These are phyloP conservation scores for Beauveria pseudobassiana DNA, from an alignment of 2,329 filamentous ascomycete genomes.

Conservation along the genomic window DNA sequence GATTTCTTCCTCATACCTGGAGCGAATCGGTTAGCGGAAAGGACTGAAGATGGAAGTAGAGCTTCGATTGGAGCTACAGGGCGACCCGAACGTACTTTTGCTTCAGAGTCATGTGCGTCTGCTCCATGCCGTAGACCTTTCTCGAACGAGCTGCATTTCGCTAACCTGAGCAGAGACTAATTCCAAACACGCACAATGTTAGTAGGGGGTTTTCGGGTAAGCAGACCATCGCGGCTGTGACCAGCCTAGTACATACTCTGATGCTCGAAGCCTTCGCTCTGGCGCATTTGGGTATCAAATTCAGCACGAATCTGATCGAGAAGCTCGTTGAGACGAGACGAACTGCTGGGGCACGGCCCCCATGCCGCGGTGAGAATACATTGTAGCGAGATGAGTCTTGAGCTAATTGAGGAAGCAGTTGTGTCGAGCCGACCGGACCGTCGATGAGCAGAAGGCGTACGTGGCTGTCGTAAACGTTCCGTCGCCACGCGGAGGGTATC, in stretches of 20 bases:
- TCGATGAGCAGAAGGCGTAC: background rate
- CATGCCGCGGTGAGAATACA: conserved; percentile 90
- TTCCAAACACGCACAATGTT: conserved; percentile 18
- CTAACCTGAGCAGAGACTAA: conserved; percentile 83
- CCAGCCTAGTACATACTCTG: conserved; percentile 63
- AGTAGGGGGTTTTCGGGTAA: conserved; percentile 11
- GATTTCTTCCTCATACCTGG: conserved; percentile 90
- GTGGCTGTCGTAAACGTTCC: background rate
- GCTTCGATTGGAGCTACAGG: background rate
- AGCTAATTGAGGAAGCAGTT: background rate
- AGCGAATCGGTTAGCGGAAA: conserved; percentile 7
- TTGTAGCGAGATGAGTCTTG: conserved; percentile 44
- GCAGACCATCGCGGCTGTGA: background rate
- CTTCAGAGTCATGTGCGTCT: conserved; percentile 81
- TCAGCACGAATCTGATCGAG: conserved; percentile 85
- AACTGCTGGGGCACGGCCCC: conserved; percentile 55
- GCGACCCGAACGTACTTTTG: conserved; percentile 56
- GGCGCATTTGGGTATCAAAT: conserved; percentile 77
- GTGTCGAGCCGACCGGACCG: background rate
- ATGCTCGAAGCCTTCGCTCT: conserved; percentile 82
- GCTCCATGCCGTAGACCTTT: conserved; percentile 89
- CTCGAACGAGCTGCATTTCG: conserved; percentile 89
- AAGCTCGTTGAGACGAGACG: conserved; percentile 75
- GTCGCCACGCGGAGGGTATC: conserved; percentile 1
- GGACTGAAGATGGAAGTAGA: conserved; percentile 24